Base-by-base conservation (phyloP, 2,329 filamentous ascomycete species). In the Fusarium miscanthi region DNA sequence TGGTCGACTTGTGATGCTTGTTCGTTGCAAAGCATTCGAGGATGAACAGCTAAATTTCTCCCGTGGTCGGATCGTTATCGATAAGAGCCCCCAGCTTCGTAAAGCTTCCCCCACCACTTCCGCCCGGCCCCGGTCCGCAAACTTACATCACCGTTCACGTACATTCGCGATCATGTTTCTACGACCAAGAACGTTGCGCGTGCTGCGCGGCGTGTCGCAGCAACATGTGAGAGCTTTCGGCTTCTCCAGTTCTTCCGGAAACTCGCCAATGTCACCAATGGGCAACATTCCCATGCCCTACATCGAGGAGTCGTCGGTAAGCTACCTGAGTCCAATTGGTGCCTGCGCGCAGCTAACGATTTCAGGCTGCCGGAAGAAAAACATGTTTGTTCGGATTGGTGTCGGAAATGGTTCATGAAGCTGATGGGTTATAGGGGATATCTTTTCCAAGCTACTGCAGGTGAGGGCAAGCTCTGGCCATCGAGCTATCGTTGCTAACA, bases 401-500 rank as follows among this genome's bases (percentile, higher is more conserved):
- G 9, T 9, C 4, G 14, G 19, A 17, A 25, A 16, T 19, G n/a
- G 23, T 57, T 64, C 31, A 60, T 52, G 2, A 67, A 49, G 66
- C 77, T 71, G 72, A 75, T 59, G 25, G n/a, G 46, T 30, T 61
- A 69, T 79, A 93, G 93, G 93, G 83, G 93, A 95, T 80, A 94
- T 95, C 74, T 95, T 95, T 82, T 94, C 92, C 25, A 91, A 94
- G 78, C 85, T 95, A 10, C 83, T 95, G 23, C 92, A 94, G 85
- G 91, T 93, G 84, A 59, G 81, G 19, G 16, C 13, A 48, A 30
- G 21, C 21, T 31, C 14, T 31, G 1, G 5, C 37, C 23, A 6
- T 40, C 51, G 21, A 57, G 48, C 14, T 25, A 8, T 16, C 56
- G 38, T 56, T 57, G 52, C 70, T 78, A 48, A 79, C 61, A 35